phyloP scores from a whole-genome alignment of 1,139 yeast genomes.

The Kazachstania sp. region DNA sequence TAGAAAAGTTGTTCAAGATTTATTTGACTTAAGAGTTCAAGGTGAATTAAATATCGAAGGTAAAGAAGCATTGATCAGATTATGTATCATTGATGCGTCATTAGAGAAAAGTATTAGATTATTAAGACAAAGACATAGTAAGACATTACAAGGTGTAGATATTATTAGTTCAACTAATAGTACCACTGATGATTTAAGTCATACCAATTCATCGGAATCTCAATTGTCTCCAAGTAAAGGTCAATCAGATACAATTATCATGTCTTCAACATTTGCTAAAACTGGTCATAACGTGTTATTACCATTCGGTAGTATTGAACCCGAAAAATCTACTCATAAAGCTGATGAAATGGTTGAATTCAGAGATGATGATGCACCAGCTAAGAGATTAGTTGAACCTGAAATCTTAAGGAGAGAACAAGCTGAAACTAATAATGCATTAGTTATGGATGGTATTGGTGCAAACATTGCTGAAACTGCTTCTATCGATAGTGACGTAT shows the following conservation, averaged over 20 bases:
- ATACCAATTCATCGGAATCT: not conserved
- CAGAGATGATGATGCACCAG: slow-evolving; percentile 10
- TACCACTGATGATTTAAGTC: not conserved
- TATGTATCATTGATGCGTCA: slow-evolving; percentile 61
- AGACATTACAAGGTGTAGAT: not conserved
- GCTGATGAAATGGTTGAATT: slow-evolving; percentile 27
- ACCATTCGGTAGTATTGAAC: slow-evolving; percentile 30
- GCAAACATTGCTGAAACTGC: not conserved
- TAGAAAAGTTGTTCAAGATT: slow-evolving; percentile 46
- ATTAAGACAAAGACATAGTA: slow-evolving; percentile 34
- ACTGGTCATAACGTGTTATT: slow-evolving; percentile 31
- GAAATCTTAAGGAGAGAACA: not conserved
- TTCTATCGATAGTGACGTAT: not conserved
- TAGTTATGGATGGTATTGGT: not conserved
- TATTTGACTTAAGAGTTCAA: slow-evolving; percentile 47
- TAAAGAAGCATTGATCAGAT: slow-evolving; percentile 60
- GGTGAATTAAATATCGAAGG: slow-evolving; percentile 55
- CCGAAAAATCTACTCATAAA: slow-evolving; percentile 22
- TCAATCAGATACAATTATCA: slow-evolving; percentile 5
- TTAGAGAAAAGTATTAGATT: slow-evolving; percentile 56
- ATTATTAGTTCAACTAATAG: not conserved
- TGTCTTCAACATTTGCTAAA: slow-evolving; percentile 23
- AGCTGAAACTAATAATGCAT: not conserved
- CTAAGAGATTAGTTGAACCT: slow-evolving; percentile 10
- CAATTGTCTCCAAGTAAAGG: not conserved